Percentiles rank a stretch among this genome's conserved stretches.
These are phyloP conservation scores for Plantago lanceolata DNA, from an alignment of 305 asterid genomes.

Conservation along the genomic window DNA sequence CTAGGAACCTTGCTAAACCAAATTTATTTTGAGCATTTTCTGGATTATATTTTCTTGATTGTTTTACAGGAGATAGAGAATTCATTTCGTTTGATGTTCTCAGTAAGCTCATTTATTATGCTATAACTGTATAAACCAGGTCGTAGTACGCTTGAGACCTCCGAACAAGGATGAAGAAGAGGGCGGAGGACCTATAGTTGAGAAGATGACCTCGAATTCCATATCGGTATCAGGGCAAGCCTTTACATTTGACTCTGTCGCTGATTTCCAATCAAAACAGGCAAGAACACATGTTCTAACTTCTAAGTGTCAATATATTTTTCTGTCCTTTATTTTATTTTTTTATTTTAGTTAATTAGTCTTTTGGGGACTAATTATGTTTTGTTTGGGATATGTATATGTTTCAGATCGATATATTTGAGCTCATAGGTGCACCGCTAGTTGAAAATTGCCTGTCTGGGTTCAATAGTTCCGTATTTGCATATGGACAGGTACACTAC, in stretches of 20 bases:
- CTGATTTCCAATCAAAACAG: conserved; percentile 78
- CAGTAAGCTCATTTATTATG: conserved; percentile 18
- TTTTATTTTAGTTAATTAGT: neutral
- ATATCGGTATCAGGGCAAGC: conserved; percentile 71
- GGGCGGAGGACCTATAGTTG: conserved; percentile 58
- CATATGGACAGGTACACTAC: conserved; percentile 79
- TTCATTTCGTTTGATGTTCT: neutral
- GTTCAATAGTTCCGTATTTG: conserved; percentile 94
- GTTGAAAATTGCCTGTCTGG: conserved; percentile 95
- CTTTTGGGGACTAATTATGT: conserved; percentile 14
- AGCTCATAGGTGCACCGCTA: conserved; percentile 90
- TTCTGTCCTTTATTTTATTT: neutral
- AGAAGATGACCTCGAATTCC: conserved; percentile 62
- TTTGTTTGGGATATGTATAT: conserved; percentile 22
- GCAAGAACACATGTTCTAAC: conserved; percentile 33
- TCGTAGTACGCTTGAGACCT: conserved; percentile 84
- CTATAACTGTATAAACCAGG: conserved; percentile 39
- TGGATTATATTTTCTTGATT: too few species aligned
- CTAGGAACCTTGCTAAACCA: too few species aligned
- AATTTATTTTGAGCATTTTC: too few species aligned
- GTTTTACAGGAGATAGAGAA: too few species aligned
- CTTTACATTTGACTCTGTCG: conserved; percentile 85
- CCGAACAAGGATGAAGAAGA: conserved; percentile 72
- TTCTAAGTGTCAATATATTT: neutral
- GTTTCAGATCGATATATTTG: conserved; percentile 79